Percentiles rank a stretch among this genome's conserved stretches.
phyloP scores from a whole-genome alignment of 2,329 filamentous ascomycete species.

The Diaporthe caulivora region DNA sequence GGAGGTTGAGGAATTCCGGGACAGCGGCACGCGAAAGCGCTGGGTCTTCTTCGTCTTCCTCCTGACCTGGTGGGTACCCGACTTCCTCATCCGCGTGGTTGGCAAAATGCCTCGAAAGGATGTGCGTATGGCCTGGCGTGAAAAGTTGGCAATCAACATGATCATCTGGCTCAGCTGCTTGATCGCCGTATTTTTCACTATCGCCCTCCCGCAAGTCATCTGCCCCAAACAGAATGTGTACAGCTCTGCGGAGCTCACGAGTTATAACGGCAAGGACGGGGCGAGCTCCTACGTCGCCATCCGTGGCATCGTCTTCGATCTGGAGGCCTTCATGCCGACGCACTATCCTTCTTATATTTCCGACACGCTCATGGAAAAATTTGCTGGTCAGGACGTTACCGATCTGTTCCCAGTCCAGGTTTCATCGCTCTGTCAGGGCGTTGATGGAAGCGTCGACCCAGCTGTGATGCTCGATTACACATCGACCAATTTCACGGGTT shows the following conservation, averaged over 20 bases:
- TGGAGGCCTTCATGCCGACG: conserved; percentile 76
- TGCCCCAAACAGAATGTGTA: conserved; percentile 93
- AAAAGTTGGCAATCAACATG: conserved; percentile 98
- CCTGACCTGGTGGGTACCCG: conserved; percentile 89
- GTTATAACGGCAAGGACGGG: conserved; percentile 77
- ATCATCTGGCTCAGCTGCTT: conserved; percentile 92
- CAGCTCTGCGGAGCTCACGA: conserved; percentile 80
- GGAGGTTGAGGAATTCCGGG: conserved; percentile 87
- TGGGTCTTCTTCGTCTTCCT: conserved; percentile 89
- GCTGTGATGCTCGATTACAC: conserved; percentile 89
- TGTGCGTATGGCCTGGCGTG: conserved; percentile 91
- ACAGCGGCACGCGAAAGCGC: conserved; percentile 85
- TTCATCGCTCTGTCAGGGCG: conserved; percentile 87
- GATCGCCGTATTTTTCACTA: conserved; percentile 87
- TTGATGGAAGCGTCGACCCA: conserved; percentile 72
- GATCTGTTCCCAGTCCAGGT: conserved; percentile 94
- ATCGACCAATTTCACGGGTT: conserved; percentile 79
- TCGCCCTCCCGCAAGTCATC: conserved; percentile 87
- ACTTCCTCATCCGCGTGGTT: conserved; percentile 80
- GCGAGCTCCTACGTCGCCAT: conserved; percentile 78
- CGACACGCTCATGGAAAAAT: conserved; percentile 77
- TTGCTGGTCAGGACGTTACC: conserved; percentile 90
- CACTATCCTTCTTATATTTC: conserved; percentile 81
- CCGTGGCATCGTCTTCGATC: conserved; percentile 89
- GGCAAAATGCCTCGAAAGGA: conserved; percentile 94